Percentiles rank a stretch among this genome's conserved stretches.
Conservation (phyloP, 2,329 filamentous ascomycete genomes). For the Epichloe gansuensis region DNA sequence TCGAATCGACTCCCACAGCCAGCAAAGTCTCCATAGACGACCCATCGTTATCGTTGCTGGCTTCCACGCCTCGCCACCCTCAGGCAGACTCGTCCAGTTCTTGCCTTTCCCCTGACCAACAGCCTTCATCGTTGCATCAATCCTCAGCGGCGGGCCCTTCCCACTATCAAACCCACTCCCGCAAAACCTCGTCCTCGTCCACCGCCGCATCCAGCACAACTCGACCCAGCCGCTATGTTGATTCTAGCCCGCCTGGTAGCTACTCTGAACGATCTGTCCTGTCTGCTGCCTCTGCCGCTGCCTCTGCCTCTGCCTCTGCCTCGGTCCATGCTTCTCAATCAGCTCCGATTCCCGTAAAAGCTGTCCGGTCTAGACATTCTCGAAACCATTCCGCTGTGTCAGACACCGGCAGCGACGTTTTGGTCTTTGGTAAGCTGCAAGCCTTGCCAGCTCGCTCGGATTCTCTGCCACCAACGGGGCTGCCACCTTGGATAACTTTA, state of each 20-base stretch:
- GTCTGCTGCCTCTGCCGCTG: conserved; percentile 35
- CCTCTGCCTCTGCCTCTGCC: conserved; percentile 31
- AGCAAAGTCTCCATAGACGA: conserved; percentile 3
- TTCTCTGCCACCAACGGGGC: conserved; percentile 32
- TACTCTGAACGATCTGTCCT: conserved; percentile 49
- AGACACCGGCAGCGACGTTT: conserved; percentile 29
- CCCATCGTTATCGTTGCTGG: not conserved
- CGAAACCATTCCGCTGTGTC: conserved; percentile 31
- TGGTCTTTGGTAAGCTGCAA: conserved; percentile 24
- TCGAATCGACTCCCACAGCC: not conserved
- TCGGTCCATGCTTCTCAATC: conserved; percentile 32
- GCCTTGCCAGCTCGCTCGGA: conserved; percentile 35
- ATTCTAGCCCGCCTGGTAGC: conserved; percentile 45
- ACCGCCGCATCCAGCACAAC: conserved; percentile 20
- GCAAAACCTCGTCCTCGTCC: conserved; percentile 34
- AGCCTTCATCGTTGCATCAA: not conserved
- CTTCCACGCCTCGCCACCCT: not conserved
- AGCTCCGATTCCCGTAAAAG: conserved; percentile 27
- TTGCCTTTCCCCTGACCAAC: not conserved
- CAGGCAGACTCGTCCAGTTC: not conserved
- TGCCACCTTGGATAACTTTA: conserved; percentile 12
- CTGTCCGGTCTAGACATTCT: conserved; percentile 29
- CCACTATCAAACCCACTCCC: not conserved
- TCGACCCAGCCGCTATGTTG: conserved; percentile 46
- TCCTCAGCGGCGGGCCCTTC: not conserved